Evolutionary conservation across 805 yeast genomes (phyloP), one percentile per base, ranked within the genome.

Genomic region (Wickerhamiella slavikovae): DNA sequence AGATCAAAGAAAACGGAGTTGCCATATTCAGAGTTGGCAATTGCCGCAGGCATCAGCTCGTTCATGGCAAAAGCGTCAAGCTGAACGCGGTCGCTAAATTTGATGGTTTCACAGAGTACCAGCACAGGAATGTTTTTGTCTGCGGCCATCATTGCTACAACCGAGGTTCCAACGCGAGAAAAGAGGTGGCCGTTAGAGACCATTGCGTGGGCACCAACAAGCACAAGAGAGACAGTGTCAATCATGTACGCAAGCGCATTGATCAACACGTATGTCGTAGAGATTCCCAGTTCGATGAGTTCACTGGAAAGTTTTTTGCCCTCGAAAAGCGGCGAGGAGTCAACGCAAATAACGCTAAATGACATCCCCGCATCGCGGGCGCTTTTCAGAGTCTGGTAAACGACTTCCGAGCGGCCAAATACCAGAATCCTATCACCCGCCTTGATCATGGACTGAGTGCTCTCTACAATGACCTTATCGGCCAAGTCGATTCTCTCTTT

Each of bases 161-260:
- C 58, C 1, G 95, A 93, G 5, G 95, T 74, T 15, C 98, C 98
- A 12, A 80, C 95, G 37, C 98, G 67, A 2, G 95, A 77, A 47
- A 78, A 82, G 33, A 89, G 61, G 48, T 82, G 68, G 1, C 98
- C 98, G 47, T 89, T 89, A 6, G 95, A 80, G 33, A 89, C 62
- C 78, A 89, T 82, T 19, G 95, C 91, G 48, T 89, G 96, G 0
- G 96, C 96, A 11, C 98, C 98, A 21, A 89, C 58, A 50, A 89
- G 75, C 5, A 89, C 92, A 39, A 76, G 74, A 42, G 89, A 89
- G 20, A 89, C 85, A 10, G 30, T 27, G 49, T 78, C 82, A 42
- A 89, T 62, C 7, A 80, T 71, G 16, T 89, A 70, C 3, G 83
- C 67, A 29, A 89, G 58, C 13, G 93, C 74, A 31, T 71, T 74